Base-by-base conservation (phyloP, 306 rosid species). In the Acacia confusa region DNA sequence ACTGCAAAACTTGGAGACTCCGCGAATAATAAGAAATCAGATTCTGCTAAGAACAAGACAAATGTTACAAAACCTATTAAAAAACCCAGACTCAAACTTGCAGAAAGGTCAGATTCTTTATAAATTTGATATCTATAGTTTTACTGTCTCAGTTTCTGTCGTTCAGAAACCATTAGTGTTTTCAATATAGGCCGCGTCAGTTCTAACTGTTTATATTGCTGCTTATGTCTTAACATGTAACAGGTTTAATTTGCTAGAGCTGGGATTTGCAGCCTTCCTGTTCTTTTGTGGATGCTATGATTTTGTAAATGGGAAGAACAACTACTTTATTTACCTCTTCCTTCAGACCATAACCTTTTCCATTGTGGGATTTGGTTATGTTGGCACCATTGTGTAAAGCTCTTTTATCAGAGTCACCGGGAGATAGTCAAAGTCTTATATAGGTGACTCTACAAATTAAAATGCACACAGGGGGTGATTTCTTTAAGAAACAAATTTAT, bases 271-370 rank as follows among this genome's bases (percentile, higher is more conserved):
- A 4, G 88, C 71, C 3, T 95, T 95, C 87, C 91, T 95, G 72
- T 95, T 95, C 92, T 1, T 95, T 4, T 93, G 98, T 75, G 99
- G 99, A 72, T 95, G 99, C 93, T 95, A 95, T 81, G 99, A 95
- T 84, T 93, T 60, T 82, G 93, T 87, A 32, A 92, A 95, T 36
- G 99, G 99, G 81, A 92, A 95, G 79, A 83, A 95, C 97, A 92
- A 84, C 90, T 95, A 95, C 83, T 95, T 95, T 38, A 60, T 95
- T 2, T 95, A 95, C 87, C 99, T 95, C 77, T 95, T 93, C 92
- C 97, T 95, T 69, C 99, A 95, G 84, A 93, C 98, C 79, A 15
- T 95, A 30, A 64, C 87, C 64, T 95, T 95, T 92, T 61, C 92
- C 79, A 88, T 95, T 78, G 90, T 92, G 3, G 99, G 99, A 86